Evolutionary conservation across 2,329 filamentous ascomycete genomes (phyloP).

Genomic region (Gliomastix tumulicola): DNA sequence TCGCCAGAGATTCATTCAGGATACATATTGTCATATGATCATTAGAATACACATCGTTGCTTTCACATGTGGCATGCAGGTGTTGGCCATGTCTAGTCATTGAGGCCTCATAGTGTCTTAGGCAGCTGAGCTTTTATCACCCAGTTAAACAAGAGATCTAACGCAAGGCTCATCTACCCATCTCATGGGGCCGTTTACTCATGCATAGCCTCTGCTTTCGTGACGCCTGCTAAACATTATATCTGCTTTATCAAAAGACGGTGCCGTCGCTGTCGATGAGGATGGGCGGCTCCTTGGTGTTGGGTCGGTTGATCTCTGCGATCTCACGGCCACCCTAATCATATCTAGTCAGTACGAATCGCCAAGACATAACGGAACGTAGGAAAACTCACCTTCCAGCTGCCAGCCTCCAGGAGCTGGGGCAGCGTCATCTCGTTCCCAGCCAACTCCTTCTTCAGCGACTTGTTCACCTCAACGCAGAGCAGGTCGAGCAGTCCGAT

Average conservation of each 20-base stretch:
- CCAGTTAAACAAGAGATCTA: too few relatives aligned
- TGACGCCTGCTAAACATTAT: too few relatives aligned
- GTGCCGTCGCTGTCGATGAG: constrained; percentile 95
- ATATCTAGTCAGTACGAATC: not conserved
- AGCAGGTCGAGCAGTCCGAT: constrained; percentile 52
- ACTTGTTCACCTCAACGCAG: constrained; percentile 49
- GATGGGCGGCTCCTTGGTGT: constrained; percentile 94
- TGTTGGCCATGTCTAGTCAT: too few relatives aligned
- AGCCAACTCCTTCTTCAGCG: constrained; percentile 54
- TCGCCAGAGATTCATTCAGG: too few relatives aligned
- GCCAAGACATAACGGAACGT: not conserved
- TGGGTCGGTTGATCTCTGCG: constrained; percentile 89
- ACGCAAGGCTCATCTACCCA: too few relatives aligned
- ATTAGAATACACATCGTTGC: too few relatives aligned
- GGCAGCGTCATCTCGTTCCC: constrained; percentile 71
- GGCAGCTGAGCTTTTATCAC: too few relatives aligned
- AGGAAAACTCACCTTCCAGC: constrained; percentile 75
- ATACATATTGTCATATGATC: too few relatives aligned
- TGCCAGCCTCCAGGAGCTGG: constrained; percentile 91
- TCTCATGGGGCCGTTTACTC: too few relatives aligned
- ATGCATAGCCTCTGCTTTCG: too few relatives aligned
- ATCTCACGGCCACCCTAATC: constrained; percentile 81
- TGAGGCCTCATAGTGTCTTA: too few relatives aligned
- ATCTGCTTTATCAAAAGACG: constrained; percentile 78
- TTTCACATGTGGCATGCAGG: too few relatives aligned